phyloP scores from a whole-genome alignment of 495 filamentous ascomycete species.

The Lindgomyces ingoldianus region DNA sequence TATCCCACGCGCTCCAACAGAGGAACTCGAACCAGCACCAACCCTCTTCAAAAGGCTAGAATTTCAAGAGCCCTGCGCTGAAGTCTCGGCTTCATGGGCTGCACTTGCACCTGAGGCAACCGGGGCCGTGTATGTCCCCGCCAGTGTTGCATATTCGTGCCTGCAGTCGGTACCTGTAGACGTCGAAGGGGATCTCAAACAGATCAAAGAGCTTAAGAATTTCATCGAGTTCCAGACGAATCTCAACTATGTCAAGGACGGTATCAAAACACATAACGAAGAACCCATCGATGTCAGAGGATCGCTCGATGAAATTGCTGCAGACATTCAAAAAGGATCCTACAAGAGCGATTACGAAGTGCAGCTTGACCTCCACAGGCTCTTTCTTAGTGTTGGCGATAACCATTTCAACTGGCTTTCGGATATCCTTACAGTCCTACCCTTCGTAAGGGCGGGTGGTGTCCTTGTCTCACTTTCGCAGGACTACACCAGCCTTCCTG shows the following conservation, averaged over 20 bases:
- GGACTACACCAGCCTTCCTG: constrained; percentile 22
- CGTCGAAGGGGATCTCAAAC: constrained; percentile 46
- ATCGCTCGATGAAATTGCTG: constrained; percentile 43
- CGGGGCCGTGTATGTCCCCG: constrained; percentile 41
- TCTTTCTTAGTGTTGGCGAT: constrained; percentile 49
- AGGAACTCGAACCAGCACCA: constrained; percentile 2
- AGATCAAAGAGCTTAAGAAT: constrained; percentile 46
- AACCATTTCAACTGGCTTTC: constrained; percentile 47
- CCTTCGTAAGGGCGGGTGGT: not conserved
- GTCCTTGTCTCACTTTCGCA: constrained; percentile 10
- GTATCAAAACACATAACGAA: constrained; percentile 48
- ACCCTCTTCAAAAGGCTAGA: constrained; percentile 7
- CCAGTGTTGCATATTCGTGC: constrained; percentile 49
- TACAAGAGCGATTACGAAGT: constrained; percentile 50
- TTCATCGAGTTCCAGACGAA: constrained; percentile 53
- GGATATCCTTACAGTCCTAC: not conserved
- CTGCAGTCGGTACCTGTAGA: constrained; percentile 51
- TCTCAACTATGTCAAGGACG: constrained; percentile 47
- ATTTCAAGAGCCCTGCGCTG: constrained; percentile 41
- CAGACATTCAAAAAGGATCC: constrained; percentile 43
- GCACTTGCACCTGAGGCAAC: constrained; percentile 27
- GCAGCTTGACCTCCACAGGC: constrained; percentile 46
- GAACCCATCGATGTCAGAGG: constrained; percentile 50
- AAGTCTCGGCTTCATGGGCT: constrained; percentile 49
- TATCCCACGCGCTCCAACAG: not conserved